Conservation (phyloP, 768 basidiomycete species). For the Lactarius psammicola region DNA sequence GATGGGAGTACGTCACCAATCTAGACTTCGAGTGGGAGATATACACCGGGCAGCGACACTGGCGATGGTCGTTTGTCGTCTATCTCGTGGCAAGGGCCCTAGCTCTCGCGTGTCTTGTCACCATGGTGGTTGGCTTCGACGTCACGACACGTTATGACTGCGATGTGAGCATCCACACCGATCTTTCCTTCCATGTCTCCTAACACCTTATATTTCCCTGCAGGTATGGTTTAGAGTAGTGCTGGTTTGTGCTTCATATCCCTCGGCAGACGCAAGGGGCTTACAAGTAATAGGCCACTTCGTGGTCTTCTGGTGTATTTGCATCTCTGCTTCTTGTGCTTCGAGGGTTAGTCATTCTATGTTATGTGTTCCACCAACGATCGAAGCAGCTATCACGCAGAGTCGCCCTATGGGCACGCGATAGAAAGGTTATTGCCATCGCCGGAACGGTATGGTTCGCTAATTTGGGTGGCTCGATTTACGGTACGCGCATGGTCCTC, state of each 20-base stretch:
- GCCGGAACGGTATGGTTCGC: slow-evolving; percentile 3
- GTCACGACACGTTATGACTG: slow-evolving; percentile 10
- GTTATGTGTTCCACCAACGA: not conserved
- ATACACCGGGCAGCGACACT: slow-evolving; percentile 20
- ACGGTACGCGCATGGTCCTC: slow-evolving; percentile 4
- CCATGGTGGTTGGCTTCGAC: slow-evolving; percentile 12
- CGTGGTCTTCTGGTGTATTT: slow-evolving; percentile 16
- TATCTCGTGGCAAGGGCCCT: slow-evolving; percentile 19
- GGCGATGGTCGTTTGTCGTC: slow-evolving; percentile 21
- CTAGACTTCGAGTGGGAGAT: slow-evolving; percentile 25
- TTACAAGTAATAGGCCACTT: slow-evolving; percentile 14
- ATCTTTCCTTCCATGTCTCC: not conserved
- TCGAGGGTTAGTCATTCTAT: slow-evolving; percentile 13
- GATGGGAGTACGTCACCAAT: slow-evolving; percentile 24
- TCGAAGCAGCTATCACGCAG: not conserved
- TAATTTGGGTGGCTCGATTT: slow-evolving; percentile 10
- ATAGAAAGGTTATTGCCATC: slow-evolving; percentile 3
- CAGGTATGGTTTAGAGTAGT: slow-evolving; percentile 17
- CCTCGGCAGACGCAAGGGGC: not conserved
- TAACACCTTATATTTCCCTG: not conserved
- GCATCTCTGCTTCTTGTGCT: slow-evolving; percentile 24
- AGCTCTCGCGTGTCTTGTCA: slow-evolving; percentile 10
- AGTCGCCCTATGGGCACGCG: slow-evolving; percentile 21
- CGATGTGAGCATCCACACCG: not conserved
- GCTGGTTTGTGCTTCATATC: not conserved